These are phyloP conservation scores for Sphaerobolus stellatus DNA, from an alignment of 1,284 basidiomycete genomes.

Conservation along the genomic window DNA sequence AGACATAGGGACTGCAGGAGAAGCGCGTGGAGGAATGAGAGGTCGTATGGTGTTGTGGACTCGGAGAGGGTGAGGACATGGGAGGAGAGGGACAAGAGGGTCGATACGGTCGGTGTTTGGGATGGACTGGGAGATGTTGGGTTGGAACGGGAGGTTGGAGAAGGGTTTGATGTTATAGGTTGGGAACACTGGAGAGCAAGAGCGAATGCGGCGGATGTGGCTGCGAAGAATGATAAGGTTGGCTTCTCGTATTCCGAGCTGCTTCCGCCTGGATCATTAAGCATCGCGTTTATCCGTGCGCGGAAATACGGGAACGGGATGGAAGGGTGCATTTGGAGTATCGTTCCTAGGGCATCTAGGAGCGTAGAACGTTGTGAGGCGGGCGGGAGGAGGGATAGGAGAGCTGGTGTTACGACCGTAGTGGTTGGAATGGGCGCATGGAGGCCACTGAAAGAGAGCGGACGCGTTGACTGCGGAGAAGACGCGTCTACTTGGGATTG, in stretches of 20 bases:
- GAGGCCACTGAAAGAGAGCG: constrained; percentile 3
- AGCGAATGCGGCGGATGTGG: constrained; percentile 53
- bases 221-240: constrained; percentile 58
- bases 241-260: constrained; percentile 30
- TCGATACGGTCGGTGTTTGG: constrained; percentile 18
- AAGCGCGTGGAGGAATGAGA: constrained; percentile 52
- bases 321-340: constrained; percentile 49
- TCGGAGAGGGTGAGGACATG: constrained; percentile 46
- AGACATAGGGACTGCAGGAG: constrained; percentile 55
- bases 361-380: constrained; percentile 39
- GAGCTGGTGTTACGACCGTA: constrained; percentile 39
- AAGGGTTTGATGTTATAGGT: constrained; percentile 6
- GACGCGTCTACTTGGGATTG: constrained; percentile 9
- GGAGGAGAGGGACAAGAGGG: constrained; percentile 45
- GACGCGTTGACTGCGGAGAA: background rate
- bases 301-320: constrained; percentile 52
- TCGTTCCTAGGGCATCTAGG: constrained; percentile 40
- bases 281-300: constrained; percentile 46
- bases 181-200: constrained; percentile 46
- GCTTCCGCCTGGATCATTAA: constrained; percentile 33
- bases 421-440: constrained; percentile 15
- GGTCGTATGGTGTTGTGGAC: constrained; percentile 42
- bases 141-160: constrained; percentile 10
- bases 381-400: constrained; percentile 42
- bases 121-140: constrained; percentile 8